Conservation (phyloP, 441 rosid species). For the Biscutella laevigata region DNA sequence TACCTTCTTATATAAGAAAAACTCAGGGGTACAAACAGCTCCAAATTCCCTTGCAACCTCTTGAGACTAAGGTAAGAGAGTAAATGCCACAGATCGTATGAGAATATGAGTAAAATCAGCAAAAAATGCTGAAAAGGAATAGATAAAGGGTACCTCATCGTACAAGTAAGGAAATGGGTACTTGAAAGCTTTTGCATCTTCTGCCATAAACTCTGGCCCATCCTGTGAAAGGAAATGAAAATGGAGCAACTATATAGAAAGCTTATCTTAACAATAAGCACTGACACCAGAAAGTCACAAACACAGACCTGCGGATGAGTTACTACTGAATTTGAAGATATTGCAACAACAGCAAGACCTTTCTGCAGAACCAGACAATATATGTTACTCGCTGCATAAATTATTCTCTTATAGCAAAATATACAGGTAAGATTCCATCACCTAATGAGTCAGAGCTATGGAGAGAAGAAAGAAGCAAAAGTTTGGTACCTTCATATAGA, state of each 20-base stretch:
- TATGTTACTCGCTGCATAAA: no score
- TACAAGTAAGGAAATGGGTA: slow-evolving; percentile 84
- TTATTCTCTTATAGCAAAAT: no score
- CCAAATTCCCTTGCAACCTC: slow-evolving; percentile 68
- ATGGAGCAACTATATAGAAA: slow-evolving; percentile 20
- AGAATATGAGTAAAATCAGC: neutral
- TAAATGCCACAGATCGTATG: neutral
- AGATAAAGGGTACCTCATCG: slow-evolving; percentile 47
- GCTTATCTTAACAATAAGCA: slow-evolving; percentile 22
- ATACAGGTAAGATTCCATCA: neutral
- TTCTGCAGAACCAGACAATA: slow-evolving; percentile 38
- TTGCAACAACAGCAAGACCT: slow-evolving; percentile 84
- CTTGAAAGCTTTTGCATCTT: slow-evolving; percentile 56
- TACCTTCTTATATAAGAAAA: slow-evolving; percentile 79
- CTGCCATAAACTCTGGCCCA: slow-evolving; percentile 85
- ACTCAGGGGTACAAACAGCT: slow-evolving; percentile 87
- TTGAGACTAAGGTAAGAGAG: slow-evolving; percentile 48
- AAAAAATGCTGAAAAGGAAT: neutral
- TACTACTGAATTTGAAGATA: slow-evolving; percentile 70
- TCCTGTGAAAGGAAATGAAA: slow-evolving; percentile 48
- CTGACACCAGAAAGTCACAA: slow-evolving; percentile 1
- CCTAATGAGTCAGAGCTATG: neutral
- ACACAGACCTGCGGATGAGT: slow-evolving; percentile 83
- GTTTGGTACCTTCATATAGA: slow-evolving; percentile 53
- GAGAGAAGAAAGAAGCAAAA: slow-evolving; percentile 8